Evolutionary conservation across 2,329 filamentous ascomycete species (phyloP), one percentile per base, ranked within the genome.

Genomic region (Talaromyces pinophilus): DNA sequence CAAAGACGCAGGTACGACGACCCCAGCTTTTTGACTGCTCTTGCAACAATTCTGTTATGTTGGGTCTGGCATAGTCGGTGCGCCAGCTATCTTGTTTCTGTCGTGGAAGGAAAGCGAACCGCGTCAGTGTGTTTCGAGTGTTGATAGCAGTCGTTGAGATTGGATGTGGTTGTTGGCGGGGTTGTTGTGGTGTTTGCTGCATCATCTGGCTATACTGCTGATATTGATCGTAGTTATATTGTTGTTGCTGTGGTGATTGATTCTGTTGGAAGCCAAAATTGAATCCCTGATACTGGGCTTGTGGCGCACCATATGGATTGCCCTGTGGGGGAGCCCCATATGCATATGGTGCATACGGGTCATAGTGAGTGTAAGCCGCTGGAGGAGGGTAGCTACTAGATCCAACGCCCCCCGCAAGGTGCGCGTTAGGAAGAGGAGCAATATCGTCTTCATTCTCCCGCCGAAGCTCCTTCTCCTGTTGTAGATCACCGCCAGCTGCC

Each of bases 91-190:
- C 90, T 62, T 82, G 82, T 70, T 82, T 82, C 22, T 76, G 77
- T 42, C 76, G 72, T 6, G 80, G 85, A 68, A 93, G 87, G 76
- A 96, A 96, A 0, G 93, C 93, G 75, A 95, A 97, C 17, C 92
- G 90, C 88, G 96, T 94, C 60, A 96, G 82, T 71, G 88, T 92
- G 83, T 93, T 94, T 75, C 96, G 92, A 78, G 96, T 93, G 89
- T 93, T 67, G 88, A 87, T 0, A 92, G 90, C 46, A 22, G 59
- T 46, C 48, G 62, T 52, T 25, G 38, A 42, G 17, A 59, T 62
- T 25, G 48, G 57, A n/a, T 62, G 66, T 30, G 48, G 57, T 28
- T 59, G 64, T 33, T 62, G 59, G 19, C 6, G 46, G 19, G 6
- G 78, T 30, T 61, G 46, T 22, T 59, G 57, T 33, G 42, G 54